A percentile compares a stretch with the other conserved stretches of the same genome.
Evolutionary conservation across 495 filamentous ascomycete species (phyloP).

Genomic region (Thermochaetoides thermophila): DNA sequence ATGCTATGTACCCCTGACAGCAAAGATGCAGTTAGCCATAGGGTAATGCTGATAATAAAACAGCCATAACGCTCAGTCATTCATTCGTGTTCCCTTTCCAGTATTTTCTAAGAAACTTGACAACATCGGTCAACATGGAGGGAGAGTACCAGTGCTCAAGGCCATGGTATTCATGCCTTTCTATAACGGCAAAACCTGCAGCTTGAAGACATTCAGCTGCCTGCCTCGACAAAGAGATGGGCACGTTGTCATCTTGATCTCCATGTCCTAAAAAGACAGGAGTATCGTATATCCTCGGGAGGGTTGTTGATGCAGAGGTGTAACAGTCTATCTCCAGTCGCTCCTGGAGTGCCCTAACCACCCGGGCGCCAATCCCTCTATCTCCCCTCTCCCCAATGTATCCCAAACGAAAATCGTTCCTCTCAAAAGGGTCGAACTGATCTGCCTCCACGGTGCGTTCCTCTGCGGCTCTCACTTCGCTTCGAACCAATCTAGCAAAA

Average conservation of each 20-base stretch:
- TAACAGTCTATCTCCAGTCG: conserved; percentile 9
- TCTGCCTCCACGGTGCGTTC: conserved; percentile 6
- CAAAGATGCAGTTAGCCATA: background rate
- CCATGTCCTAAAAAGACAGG: conserved; percentile 41
- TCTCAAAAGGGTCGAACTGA: conserved; percentile 16
- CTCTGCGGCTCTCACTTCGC: conserved; percentile 3
- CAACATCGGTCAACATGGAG: conserved; percentile 33
- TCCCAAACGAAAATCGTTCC: conserved; percentile 12
- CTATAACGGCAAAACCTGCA: conserved; percentile 23
- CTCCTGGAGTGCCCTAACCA: conserved; percentile 10
- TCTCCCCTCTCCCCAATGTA: conserved; percentile 9
- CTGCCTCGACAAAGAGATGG: conserved; percentile 20
- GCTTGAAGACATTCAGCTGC: conserved; percentile 20
- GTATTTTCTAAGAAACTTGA: conserved; percentile 18
- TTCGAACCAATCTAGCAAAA: conserved; percentile 22
- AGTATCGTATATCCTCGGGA: conserved; percentile 6
- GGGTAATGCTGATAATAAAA: background rate
- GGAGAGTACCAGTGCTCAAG: conserved; percentile 40
- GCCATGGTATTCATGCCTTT: conserved; percentile 30
- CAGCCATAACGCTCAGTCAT: conserved; percentile 1
- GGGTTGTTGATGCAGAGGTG: background rate
- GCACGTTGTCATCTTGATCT: conserved; percentile 31
- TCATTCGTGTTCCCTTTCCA: conserved; percentile 3
- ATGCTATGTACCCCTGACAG: background rate
- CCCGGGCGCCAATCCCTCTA: conserved; percentile 7